Base-by-base conservation (phyloP, 2,329 filamentous ascomycete genomes). In the Fusarium sp. region DNA sequence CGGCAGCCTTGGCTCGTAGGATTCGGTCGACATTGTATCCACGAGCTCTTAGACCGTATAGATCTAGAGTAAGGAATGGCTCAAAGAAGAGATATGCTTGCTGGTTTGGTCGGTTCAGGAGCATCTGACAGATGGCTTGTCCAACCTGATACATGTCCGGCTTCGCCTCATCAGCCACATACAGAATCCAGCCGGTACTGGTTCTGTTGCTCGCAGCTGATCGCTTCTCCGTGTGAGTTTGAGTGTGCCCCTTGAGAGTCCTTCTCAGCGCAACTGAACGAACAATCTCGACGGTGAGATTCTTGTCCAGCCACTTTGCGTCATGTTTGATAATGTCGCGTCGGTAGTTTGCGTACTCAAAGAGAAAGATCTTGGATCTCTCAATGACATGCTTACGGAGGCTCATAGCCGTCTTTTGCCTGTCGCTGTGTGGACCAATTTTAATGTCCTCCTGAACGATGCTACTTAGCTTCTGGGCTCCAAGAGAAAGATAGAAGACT, bases 21-120 rank as follows among this genome's bases (percentile, higher is more conserved):
- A 99, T 98, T 59, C 97, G 93, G 79, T 98, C 95, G 43, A 99
- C 97, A 76, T 99, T 98, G 86, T 98, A 98, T 2, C 97, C 97
- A 73, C 97, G 94, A 70, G 92, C 91, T 77, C 94, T 92, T 45
- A 99, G 85, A 61, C 95, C 92, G 56, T 93, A 89, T 27, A 99
- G 87, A 76, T 96, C 94, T 10, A 97, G 92, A 67, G 94, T 96
- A 41, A 99, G 85, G 72, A 99, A 93, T 63, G 95, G 95, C 83
- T 98, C 97, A 66, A 99, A 91, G 64, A 97, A 96, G 66, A 98
- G 89, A 64, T 94, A 95, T 3, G 96, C 95, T 80, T 97, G 94
- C 78, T 97, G 94, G 74, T 94, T 96, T 9, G 96, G 95, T 25
- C 95, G 90, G 62, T 91, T 90, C 57, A 99, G 87, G 41, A 99